phyloP scores from a whole-genome alignment of 2,329 filamentous ascomycete genomes.

The Aspergillus fijiensis region DNA sequence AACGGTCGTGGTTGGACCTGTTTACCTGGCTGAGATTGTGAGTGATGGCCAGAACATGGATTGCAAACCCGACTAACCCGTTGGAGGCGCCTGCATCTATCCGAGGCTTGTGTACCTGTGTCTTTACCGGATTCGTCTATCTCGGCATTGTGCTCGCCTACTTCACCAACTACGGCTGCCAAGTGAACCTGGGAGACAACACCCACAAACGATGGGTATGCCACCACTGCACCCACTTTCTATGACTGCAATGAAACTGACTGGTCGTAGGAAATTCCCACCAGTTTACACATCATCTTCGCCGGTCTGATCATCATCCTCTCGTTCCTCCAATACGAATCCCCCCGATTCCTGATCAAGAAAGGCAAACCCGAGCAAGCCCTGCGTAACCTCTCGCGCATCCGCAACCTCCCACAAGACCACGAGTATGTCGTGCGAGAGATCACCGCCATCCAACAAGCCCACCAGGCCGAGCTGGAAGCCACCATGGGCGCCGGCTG shows the following conservation, averaged over 20 bases:
- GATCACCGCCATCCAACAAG: slow-evolving; percentile 62
- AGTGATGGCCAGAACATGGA: slow-evolving; percentile 6
- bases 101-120: slow-evolving; percentile 70
- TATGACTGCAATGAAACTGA: slow-evolving; percentile 11
- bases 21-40: slow-evolving; percentile 70
- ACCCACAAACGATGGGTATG: slow-evolving; percentile 52
- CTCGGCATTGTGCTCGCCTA: slow-evolving; percentile 76
- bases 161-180: slow-evolving; percentile 68
- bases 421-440: slow-evolving; percentile 63
- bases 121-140: slow-evolving; percentile 71
- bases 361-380: slow-evolving; percentile 56
- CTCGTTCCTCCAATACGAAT: slow-evolving; percentile 68
- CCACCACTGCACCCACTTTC: slow-evolving; percentile 20
- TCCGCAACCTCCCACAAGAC: slow-evolving; percentile 60
- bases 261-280: slow-evolving; percentile 55
- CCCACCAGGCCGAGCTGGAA: slow-evolving; percentile 70
- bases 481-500: slow-evolving; percentile 66
- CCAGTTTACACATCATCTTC: slow-evolving; percentile 75
- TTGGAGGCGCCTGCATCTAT: slow-evolving; percentile 59
- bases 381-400: slow-evolving; percentile 45
- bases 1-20: slow-evolving; percentile 53
- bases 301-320: slow-evolving; percentile 69
- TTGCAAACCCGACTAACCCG: neutral
- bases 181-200: slow-evolving; percentile 50
- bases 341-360: slow-evolving; percentile 70